Evolutionary conservation across 192 early-diverging fungal genomes (phyloP), one percentile per base, ranked within the genome.

Genomic region (Chytriomyces sp.): DNA sequence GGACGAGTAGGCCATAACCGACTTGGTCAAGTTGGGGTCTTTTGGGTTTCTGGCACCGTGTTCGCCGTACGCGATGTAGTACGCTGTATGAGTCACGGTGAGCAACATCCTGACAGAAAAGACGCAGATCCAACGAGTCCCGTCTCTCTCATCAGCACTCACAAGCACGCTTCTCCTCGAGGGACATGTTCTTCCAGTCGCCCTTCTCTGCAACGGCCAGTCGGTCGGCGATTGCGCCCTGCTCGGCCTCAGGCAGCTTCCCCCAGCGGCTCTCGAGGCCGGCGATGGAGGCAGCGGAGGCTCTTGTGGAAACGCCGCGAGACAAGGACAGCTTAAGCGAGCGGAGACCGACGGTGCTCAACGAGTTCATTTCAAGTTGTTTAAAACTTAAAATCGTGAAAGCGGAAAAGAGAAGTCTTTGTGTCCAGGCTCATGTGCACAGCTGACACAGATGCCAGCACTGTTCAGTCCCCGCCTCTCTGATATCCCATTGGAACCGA

Each of bases 141-240:
- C 20, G 20, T n/a, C 53, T 20, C 53, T 20, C 20, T 20, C 5
- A 57, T 57, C 53, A n/a, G 53, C 13, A 68, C 77, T 59, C 85
- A 95, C 94, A 92, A 77, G 97, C 94, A 80, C 94, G 92, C 92
- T 99, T 99, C 86, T 99, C 90, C 67, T 98, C 96, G 79, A 93
- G 75, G 64, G 96, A 84, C 77, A 99, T 83, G 76, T 90, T 88
- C 87, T 93, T 93, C 97, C 97, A 99, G 89, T 99, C 95, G 62
- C 89, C 93, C 89, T 96, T 96, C 90, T 97, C 94, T 75, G 86
- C 87, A 81, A 93, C 93, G 75, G 87, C 87, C 35, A 99, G 89
- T 50, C 87, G 80, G 78, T 92, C 93, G 69, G 92, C 83, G 67
- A 97, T 90, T 67, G 93, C 90, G 69, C 85, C 85, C 88, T 97